Base-by-base conservation (phyloP, 169 alveolate genomes). In the Babesia ovata region DNA sequence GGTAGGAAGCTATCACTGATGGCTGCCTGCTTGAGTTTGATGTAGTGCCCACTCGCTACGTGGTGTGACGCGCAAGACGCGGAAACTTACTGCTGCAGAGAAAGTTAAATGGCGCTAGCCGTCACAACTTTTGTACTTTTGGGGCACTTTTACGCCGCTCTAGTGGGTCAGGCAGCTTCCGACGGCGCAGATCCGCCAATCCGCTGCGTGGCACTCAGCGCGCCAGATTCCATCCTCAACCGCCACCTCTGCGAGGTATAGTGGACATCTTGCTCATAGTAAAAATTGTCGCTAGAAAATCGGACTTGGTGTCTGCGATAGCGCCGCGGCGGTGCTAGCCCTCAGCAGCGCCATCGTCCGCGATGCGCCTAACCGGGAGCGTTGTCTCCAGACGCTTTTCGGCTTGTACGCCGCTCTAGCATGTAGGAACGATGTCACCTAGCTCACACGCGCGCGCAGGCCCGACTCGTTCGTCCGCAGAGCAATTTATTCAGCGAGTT, bases 241-340 rank as follows among this genome's bases (percentile, higher is more conserved):
- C 54, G 71, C 11, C 83, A 63, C 65, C 28, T 81, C 19, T 81
- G 88, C 65, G 79, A 81, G 77, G 88, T 81, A 61, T 11, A 12
- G 17, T 11, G 14, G 22, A 19, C 24, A 26, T 0, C 19, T 33
- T 26, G 13, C 14, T 21, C 46, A 14, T 12, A 10, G 28, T 14
- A 36, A 0, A 73, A 70, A 12, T 48, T 14, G 16, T 73, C 13
- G 52, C 16, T 53, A 81, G 88, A 76, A 61, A n/a, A 42, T 75
- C n/a, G 88, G 88, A 10, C n/a, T 81, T 11, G 16, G 44, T 4
- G 70, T 85, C 17, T 81, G 84, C 39, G 22, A 22, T 7, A 21
- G 22, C 42, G 26, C 76, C 14, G 26, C 73, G 16, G 56, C 67
- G 24, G 79, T 53, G 28, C 59, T 76, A 6, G 72, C 44, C 54